These are phyloP conservation scores for Vicia sativa DNA, from an alignment of 306 rosid species.

Conservation along the genomic window DNA sequence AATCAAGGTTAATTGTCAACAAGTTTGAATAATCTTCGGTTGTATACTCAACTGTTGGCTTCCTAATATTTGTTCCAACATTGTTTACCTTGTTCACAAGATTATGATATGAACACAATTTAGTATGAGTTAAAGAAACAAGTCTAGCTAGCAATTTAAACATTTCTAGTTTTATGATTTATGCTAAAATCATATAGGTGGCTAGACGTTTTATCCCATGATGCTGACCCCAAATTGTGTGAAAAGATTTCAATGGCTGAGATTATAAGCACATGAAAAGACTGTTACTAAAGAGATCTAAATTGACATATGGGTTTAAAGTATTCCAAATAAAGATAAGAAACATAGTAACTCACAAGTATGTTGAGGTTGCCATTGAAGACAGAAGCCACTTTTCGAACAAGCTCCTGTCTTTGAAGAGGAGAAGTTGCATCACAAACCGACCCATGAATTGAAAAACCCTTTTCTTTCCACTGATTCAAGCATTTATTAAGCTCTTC, in stretches of 20 bases:
- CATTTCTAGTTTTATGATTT: no score
- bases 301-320: no score
- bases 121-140: no score
- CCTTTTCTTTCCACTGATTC: constrained; percentile 67
- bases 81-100: constrained; percentile 68
- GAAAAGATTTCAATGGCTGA: no score
- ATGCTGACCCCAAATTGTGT: no score
- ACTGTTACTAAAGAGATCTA: no score
- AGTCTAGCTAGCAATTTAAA: no score
- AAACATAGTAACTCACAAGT: constrained; percentile 47
- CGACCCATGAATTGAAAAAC: constrained; percentile 62
- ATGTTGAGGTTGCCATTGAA: constrained; percentile 73
- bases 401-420: constrained; percentile 63
- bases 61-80: constrained; percentile 81
- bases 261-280: no score
- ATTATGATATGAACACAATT: constrained; percentile 16
- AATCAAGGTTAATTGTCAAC: constrained; percentile 73
- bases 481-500: constrained; percentile 63
- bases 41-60: constrained; percentile 74
- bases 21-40: constrained; percentile 59
- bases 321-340: neutral
- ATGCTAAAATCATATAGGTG: no score
- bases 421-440: constrained; percentile 72
- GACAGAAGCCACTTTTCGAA: constrained; percentile 53
- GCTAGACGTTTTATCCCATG: no score